phyloP scores from a whole-genome alignment of 306 rosid species.

The Oemleria cerasiformis region DNA sequence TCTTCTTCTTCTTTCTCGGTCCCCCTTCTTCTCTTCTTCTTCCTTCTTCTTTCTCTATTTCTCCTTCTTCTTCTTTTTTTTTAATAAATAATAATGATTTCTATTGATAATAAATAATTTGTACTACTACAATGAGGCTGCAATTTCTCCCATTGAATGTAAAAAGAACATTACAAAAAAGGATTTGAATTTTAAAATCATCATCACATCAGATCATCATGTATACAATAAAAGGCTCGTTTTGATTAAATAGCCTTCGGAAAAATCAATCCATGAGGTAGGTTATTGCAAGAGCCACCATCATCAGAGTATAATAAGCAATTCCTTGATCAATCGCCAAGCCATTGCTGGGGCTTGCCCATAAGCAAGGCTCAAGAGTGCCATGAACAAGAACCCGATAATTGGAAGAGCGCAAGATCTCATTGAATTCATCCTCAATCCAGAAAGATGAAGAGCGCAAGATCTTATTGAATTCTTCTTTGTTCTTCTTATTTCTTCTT shows the following conservation, averaged over 20 bases:
- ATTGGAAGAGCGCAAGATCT: constrained; percentile 38
- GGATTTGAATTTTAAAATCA: neutral
- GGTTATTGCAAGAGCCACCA: constrained; percentile 64
- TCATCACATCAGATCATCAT: neutral
- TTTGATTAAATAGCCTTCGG: neutral
- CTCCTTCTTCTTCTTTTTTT: no score
- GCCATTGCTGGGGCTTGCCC: constrained; percentile 47
- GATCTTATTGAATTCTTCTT: no score
- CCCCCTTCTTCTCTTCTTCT: no score
- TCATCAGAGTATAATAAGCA: constrained; percentile 55
- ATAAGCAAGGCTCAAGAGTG: constrained; percentile 29
- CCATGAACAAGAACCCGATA: constrained; percentile 35
- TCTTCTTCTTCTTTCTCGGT: no score
- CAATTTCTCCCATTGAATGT: constrained; percentile 19
- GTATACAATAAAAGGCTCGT: constrained; percentile 9
- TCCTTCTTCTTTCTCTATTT: no score
- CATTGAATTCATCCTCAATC: constrained; percentile 27
- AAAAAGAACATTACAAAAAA: constrained; percentile 18
- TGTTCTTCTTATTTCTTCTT: no score
- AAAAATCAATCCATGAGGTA: constrained; percentile 43
- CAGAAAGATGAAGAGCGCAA: neutral
- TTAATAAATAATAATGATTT: neutral
- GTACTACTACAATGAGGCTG: neutral
- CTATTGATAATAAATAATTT: neutral
- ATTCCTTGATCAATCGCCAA: constrained; percentile 68